Evolutionary conservation across 768 basidiomycete genomes (phyloP).

Genomic region (Rhodotorula taiwanensis): DNA sequence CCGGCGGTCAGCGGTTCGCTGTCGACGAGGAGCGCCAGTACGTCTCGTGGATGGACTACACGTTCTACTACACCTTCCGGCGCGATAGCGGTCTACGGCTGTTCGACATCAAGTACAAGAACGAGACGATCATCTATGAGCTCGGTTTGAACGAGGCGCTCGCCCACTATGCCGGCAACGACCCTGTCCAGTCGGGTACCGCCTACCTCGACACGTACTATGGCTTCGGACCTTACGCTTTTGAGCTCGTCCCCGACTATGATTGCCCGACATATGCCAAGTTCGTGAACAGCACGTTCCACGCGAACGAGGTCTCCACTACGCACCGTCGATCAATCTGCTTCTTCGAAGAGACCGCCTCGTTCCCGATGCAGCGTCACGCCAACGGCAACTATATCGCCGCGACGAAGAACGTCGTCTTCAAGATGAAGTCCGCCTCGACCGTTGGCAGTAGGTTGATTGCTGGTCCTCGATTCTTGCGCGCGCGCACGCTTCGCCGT

Average conservation of each 20-base stretch:
- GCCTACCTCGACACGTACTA: constrained; percentile 32
- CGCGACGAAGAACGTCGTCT: constrained; percentile 36
- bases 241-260: constrained; percentile 42
- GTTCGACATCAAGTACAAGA: constrained; percentile 41
- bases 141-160: constrained; percentile 41
- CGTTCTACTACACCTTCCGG: constrained; percentile 39
- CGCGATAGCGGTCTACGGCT: constrained; percentile 39
- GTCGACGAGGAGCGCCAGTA: constrained; percentile 39
- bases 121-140: constrained; percentile 39
- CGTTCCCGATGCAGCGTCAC: constrained; percentile 42
- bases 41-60: constrained; percentile 39
- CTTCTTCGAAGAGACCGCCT: constrained; percentile 32
- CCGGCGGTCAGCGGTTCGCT: constrained; percentile 39
- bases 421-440: constrained; percentile 29
- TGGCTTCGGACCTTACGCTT: constrained; percentile 41
- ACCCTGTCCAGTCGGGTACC: constrained; percentile 36
- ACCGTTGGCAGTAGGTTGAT: constrained; percentile 40
- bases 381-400: constrained; percentile 35
- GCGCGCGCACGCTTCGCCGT: no score
- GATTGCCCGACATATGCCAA: constrained; percentile 43
- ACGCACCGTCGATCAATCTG: constrained; percentile 42
- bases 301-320: constrained; percentile 40
- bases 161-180: constrained; percentile 40
- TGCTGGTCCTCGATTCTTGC: constrained; percentile 10
- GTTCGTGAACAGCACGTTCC: constrained; percentile 42